Evolutionary conservation across 495 filamentous ascomycete genomes (phyloP).

Genomic region (Xylaria sp.): DNA sequence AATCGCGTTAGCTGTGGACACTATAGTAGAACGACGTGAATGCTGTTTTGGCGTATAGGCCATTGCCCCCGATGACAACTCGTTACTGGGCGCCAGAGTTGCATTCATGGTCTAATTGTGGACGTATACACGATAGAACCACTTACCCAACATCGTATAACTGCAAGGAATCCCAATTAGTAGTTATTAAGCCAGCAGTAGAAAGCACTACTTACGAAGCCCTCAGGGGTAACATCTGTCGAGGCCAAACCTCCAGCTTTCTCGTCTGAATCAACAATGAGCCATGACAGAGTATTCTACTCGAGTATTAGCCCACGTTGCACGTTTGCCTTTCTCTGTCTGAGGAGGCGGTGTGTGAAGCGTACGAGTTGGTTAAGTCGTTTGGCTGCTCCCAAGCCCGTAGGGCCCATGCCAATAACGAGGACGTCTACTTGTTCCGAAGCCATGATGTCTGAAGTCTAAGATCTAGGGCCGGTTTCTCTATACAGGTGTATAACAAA

Average conservation of each 20-base stretch:
- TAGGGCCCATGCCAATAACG: conserved; percentile 97
- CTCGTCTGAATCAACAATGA: conserved; percentile 93
- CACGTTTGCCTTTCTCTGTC: conserved; percentile 19
- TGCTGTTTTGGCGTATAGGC: neutral
- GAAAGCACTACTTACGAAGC: conserved; percentile 77
- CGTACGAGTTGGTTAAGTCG: conserved; percentile 93
- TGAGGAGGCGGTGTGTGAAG: conserved; percentile 37
- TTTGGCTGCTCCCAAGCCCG: conserved; percentile 96
- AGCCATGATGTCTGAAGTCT: conserved; percentile 33
- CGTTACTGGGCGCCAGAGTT: neutral
- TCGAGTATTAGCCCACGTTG: conserved; percentile 37
- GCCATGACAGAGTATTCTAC: conserved; percentile 89
- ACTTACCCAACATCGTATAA: conserved; percentile 89
- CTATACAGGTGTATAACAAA: conserved; percentile 12
- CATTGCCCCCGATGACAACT: neutral
- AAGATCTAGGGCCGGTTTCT: conserved; percentile 5
- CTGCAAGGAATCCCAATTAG: conserved; percentile 55
- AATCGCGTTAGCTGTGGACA: neutral
- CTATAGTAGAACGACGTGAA: neutral
- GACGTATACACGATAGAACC: neutral
- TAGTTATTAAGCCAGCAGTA: conserved; percentile 7
- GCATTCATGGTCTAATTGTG: neutral
- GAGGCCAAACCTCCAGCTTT: conserved; percentile 96
- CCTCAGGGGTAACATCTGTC: conserved; percentile 93
- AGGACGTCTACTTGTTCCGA: conserved; percentile 79